A percentile compares a stretch with the other conserved stretches of the same genome.
These are phyloP conservation scores for Ajuga reptans DNA, from an alignment of 305 asterid species.

Conservation along the genomic window DNA sequence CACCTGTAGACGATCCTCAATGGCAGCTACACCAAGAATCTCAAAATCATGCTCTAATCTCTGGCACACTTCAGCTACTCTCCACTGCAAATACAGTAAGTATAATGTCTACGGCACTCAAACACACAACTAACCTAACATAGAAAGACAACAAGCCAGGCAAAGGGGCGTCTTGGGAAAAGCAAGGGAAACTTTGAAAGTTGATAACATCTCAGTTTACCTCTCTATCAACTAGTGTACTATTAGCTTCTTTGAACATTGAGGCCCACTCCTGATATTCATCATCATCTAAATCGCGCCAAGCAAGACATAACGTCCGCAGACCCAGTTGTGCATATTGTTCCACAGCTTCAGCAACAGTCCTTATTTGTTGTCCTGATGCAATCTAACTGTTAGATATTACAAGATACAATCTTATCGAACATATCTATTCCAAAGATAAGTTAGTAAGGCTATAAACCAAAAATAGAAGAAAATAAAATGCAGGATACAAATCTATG, in stretches of 20 bases:
- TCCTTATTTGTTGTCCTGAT: conserved; percentile 74
- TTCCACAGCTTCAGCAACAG: conserved; percentile 80
- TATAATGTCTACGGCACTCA: conserved; percentile 8
- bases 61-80: conserved; percentile 95
- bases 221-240: conserved; percentile 89
- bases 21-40: conserved; percentile 94
- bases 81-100: conserved; percentile 52
- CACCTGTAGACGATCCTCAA: conserved; percentile 96
- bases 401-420: conserved; percentile 11
- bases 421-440: neutral
- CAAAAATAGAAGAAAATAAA: conserved; percentile 4
- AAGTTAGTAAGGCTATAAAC: too few relatives aligned
- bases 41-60: conserved; percentile 77
- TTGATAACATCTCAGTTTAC: conserved; percentile 28
- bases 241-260: conserved; percentile 90
- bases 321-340: conserved; percentile 89
- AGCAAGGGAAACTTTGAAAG: conserved; percentile 9
- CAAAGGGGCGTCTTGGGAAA: neutral
- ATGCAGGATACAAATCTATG: neutral
- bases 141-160: conserved; percentile 12
- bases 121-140: conserved; percentile 12
- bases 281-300: conserved; percentile 71
- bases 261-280: conserved; percentile 86
- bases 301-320: conserved; percentile 91
- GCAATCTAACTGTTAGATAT: conserved; percentile 27